Evolutionary conservation across 306 rosid genomes (phyloP).

Genomic region (Comarum palustre): DNA sequence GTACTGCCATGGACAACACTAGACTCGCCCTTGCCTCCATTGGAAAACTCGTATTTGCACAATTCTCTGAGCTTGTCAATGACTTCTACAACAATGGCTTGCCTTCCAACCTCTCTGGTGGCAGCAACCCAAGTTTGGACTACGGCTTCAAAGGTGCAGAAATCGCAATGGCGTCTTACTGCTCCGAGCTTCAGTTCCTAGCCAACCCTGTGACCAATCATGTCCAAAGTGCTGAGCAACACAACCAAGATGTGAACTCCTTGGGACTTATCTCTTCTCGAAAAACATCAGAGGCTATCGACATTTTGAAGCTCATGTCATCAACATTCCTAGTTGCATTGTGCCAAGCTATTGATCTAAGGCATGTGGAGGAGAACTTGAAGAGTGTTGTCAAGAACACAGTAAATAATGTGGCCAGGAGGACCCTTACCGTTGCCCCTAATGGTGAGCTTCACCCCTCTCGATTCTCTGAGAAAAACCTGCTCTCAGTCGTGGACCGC

Average conservation of each 20-base stretch:
- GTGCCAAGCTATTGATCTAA: conserved; percentile 81
- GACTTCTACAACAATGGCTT: conserved; percentile 83
- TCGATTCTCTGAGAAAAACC: conserved; percentile 71
- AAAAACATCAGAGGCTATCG: conserved; percentile 76
- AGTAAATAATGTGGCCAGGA: conserved; percentile 66
- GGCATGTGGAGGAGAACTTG: conserved; percentile 80
- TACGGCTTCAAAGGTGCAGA: conserved; percentile 88
- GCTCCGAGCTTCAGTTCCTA: conserved; percentile 86
- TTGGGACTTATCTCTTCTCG: conserved; percentile 76
- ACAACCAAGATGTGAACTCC: conserved; percentile 92
- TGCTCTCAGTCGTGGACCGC: conserved; percentile 67
- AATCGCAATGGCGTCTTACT: conserved; percentile 94
- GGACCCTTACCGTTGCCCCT: conserved; percentile 47
- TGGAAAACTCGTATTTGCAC: conserved; percentile 88
- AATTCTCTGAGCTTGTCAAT: conserved; percentile 89
- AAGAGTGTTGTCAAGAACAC: conserved; percentile 55
- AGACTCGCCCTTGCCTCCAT: conserved; percentile 76
- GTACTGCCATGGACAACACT: conserved; percentile 92
- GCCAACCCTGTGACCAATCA: conserved; percentile 91
- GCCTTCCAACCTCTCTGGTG: conserved; percentile 72
- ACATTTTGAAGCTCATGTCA: conserved; percentile 76
- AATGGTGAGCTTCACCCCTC: conserved; percentile 84
- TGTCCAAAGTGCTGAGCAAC: conserved; percentile 95
- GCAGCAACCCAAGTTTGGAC: conserved; percentile 80
- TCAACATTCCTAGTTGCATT: conserved; percentile 75